A percentile compares a stretch with the other conserved stretches of the same genome.
phyloP scores from a whole-genome alignment of 176 grass and related monocot genomes.

The Canna indica region DNA sequence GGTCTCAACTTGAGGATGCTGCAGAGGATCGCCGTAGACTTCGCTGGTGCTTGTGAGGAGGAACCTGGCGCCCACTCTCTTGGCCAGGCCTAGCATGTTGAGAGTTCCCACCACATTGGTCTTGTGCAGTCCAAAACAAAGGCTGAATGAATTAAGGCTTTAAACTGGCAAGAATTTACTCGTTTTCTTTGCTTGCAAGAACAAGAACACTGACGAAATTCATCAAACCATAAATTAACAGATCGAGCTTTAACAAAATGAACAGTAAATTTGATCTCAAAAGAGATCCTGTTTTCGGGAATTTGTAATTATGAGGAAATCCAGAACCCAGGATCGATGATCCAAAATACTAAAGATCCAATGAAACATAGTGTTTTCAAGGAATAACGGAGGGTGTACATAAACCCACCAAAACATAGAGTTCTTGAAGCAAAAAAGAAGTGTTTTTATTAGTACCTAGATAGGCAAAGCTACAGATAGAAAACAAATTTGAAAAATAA shows the following conservation, averaged over 20 bases:
- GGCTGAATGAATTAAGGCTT: conserved; percentile 27
- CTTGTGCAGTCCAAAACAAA: conserved; percentile 48
- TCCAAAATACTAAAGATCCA: no score
- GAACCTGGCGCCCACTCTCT: conserved; percentile 72
- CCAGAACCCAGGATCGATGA: no score
- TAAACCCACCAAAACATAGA: no score
- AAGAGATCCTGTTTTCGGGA: not conserved
- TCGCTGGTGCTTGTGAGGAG: conserved; percentile 94
- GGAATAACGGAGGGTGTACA: no score
- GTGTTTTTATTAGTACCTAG: no score
- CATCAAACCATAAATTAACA: not conserved
- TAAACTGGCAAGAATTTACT: not conserved
- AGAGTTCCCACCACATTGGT: conserved; percentile 90
- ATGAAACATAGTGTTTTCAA: no score
- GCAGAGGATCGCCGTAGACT: conserved; percentile 86
- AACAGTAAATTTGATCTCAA: not conserved
- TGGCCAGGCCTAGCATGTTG: conserved; percentile 91
- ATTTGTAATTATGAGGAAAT: no score
- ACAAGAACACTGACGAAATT: not conserved
- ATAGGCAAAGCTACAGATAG: no score
- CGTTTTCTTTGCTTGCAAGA: not conserved
- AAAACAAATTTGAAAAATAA: no score
- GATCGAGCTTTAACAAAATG: not conserved
- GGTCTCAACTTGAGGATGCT: conserved; percentile 91
- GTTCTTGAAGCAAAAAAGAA: no score